Evolutionary conservation across 768 basidiomycete species (phyloP), one percentile per base, ranked within the genome.

Genomic region (Amanita muscaria): DNA sequence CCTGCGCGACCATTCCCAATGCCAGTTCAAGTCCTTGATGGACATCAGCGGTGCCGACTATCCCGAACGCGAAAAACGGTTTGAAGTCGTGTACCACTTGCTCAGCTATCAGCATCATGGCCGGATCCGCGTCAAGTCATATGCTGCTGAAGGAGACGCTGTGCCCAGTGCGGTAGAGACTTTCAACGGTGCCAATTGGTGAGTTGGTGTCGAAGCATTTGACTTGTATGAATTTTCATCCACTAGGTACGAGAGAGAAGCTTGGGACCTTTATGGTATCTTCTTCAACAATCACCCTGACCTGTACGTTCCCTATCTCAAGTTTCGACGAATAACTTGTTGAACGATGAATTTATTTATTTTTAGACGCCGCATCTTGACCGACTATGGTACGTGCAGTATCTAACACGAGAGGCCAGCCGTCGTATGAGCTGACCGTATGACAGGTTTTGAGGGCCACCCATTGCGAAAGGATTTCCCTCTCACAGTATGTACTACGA

Each of bases 381-480:
- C 96, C 33, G 96, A 99, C 63, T 99, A 99, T 63, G 96, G 93
- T 80, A 33, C 18, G 63, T 27, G 64, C 31, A 25, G 39, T 21
- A 16, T 29, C 30, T 35, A 39, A 49, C 19, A 3, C 2, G 19
- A 4, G 10, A 21, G 33, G n/a, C 6, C 16, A 48, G 11, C 24
- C 30, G 25, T 15, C 39, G 25, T 41, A 33, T 47, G 52, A 14
- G n/a, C n/a, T n/a, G 57, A 43, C 19, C 55, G 16, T 40, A 27
- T 42, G 23, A 14, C 50, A 89, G 88, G 89, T 45, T 96, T 97
- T 56, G 93, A 98, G 65, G 96, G 96, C 16, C 92, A 99, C 60
- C 96, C 96, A 8, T 65, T 99, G 36, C 80, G 96, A 51, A 99
- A 99, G 63, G 96, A 99, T 61, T 99, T 98, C 76, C 96, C 96